Evolutionary conservation across 2,329 filamentous ascomycete species (phyloP).

Genomic region (Cadophora sp.): DNA sequence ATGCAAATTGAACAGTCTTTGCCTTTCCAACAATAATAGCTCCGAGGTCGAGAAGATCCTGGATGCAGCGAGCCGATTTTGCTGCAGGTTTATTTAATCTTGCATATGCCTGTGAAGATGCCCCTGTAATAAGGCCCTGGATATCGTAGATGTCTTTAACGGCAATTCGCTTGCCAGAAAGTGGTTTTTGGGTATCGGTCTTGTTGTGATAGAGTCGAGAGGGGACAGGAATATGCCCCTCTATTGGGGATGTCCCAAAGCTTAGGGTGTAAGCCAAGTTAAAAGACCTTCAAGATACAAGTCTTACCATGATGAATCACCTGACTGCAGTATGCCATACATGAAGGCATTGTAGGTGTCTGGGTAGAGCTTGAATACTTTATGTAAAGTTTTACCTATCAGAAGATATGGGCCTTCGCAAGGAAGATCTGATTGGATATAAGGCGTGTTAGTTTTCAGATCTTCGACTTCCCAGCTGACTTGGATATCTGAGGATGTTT

Average conservation of each 20-base stretch:
- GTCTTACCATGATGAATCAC: constrained; percentile 28
- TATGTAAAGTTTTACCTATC: constrained; percentile 14
- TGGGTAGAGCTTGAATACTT: constrained; percentile 27
- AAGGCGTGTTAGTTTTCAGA: neutral
- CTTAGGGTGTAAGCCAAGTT: constrained; percentile 1
- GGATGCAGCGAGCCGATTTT: constrained; percentile 56
- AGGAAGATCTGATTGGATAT: constrained; percentile 5
- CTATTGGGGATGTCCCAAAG: constrained; percentile 2
- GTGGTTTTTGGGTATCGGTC: constrained; percentile 56
- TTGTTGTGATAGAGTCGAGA: constrained; percentile 61
- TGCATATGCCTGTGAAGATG: constrained; percentile 64
- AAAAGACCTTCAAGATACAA: neutral
- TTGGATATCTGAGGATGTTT: neutral
- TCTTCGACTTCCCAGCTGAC: neutral
- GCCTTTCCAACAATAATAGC: constrained; percentile 61
- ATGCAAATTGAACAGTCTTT: constrained; percentile 55
- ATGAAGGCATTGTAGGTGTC: constrained; percentile 29
- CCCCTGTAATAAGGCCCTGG: constrained; percentile 59
- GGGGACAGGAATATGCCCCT: constrained; percentile 56
- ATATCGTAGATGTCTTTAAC: constrained; percentile 69
- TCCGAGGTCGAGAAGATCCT: constrained; percentile 63
- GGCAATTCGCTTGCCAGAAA: constrained; percentile 65
- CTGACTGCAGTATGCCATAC: constrained; percentile 20
- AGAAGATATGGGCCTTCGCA: constrained; percentile 29
- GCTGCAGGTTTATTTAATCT: constrained; percentile 54